Evolutionary conservation across 495 filamentous ascomycete genomes (phyloP).

Genomic region (Aspergillus biplanus): DNA sequence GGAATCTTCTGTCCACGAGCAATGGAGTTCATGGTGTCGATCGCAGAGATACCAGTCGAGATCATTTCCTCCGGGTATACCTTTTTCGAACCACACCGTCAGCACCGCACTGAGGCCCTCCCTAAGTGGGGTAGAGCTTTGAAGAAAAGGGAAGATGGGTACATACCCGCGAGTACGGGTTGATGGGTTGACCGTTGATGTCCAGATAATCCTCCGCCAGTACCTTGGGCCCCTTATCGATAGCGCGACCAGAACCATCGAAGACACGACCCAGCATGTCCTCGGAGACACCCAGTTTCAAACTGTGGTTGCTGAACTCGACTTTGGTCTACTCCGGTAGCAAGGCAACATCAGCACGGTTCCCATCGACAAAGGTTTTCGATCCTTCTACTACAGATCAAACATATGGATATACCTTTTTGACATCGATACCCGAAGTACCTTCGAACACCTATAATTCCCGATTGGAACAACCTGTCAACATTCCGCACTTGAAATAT

Average conservation of each 20-base stretch:
- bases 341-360: slow-evolving; percentile 4
- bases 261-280: slow-evolving; percentile 99
- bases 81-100: slow-evolving; percentile 43
- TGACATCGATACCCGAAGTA: slow-evolving; percentile 95
- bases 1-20: slow-evolving; percentile 99
- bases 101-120: slow-evolving; percentile 18
- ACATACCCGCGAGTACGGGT: slow-evolving; percentile 91
- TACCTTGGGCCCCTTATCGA: slow-evolving; percentile 98
- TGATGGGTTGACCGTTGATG: slow-evolving; percentile 99
- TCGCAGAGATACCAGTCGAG: slow-evolving; percentile 97
- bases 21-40: slow-evolving; percentile 99
- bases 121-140: neutral
- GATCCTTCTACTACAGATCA: neutral
- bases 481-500: slow-evolving; percentile 13
- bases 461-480: slow-evolving; percentile 26
- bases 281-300: slow-evolving; percentile 98
- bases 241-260: slow-evolving; percentile 94
- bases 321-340: slow-evolving; percentile 73
- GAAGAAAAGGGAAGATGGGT: neutral
- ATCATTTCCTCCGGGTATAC: slow-evolving; percentile 99
- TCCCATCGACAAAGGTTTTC: neutral
- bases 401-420: slow-evolving; percentile 67
- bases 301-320: slow-evolving; percentile 93
- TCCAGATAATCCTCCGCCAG: slow-evolving; percentile 97
- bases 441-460: slow-evolving; percentile 89